A percentile compares a stretch with the other conserved stretches of the same genome.
These are phyloP conservation scores for Desmodesmus armatus DNA, from an alignment of 139 green algal genomes.

Conservation along the genomic window DNA sequence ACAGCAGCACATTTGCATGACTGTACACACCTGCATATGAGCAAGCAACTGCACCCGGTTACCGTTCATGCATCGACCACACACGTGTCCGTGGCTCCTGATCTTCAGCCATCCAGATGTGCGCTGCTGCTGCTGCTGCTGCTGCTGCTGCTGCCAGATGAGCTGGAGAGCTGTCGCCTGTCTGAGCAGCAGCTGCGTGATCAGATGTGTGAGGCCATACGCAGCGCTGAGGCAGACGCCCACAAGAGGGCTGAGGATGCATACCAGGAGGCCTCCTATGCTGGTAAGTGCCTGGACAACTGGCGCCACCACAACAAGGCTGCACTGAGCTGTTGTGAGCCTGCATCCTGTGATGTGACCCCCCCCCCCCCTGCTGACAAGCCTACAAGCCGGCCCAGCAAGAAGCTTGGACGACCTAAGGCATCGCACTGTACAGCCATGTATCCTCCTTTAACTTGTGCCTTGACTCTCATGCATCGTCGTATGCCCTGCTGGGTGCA, in stretches of 20 bases:
- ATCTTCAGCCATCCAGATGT: not conserved
- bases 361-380: no score
- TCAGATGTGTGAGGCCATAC: conserved; percentile 52
- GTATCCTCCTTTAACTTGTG: no score
- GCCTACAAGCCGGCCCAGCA: no score
- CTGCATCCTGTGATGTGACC: no score
- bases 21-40: not conserved
- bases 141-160: conserved; percentile 67
- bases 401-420: no score
- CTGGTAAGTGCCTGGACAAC: no score
- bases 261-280: conserved; percentile 66
- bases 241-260: conserved; percentile 56
- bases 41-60: no score
- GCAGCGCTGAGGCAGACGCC: conserved; percentile 56
- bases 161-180: conserved; percentile 62
- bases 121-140: conserved; percentile 2
- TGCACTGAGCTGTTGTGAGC: no score
- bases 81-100: not conserved
- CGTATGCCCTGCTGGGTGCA: no score
- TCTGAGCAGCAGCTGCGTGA: conserved; percentile 50
- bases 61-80: not conserved
- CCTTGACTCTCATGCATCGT: no score
- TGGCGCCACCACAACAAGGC: no score
- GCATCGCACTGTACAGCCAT: no score
- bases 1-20: not conserved